Evolutionary conservation across 129 eudicot genomes (phyloP), one percentile per base, ranked within the genome.

Genomic region (Lactuca saligna): DNA sequence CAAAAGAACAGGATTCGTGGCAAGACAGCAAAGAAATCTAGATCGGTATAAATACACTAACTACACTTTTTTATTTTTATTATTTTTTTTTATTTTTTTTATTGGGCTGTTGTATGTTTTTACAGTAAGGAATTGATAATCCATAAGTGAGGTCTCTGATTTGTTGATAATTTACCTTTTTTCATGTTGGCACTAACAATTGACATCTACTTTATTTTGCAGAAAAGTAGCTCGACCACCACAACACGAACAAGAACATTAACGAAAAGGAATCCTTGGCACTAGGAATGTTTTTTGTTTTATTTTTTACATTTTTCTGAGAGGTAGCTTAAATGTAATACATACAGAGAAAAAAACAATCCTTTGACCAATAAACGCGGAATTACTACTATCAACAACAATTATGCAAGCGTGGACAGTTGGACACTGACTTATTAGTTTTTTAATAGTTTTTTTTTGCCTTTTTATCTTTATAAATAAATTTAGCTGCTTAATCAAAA

Each of bases 1-100:
- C 99, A 73, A 49, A 89, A 54, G 80, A 94, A 94, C 86, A 85
- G 97, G 77, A 87, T 94, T 57, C 81, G 97, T 34, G 89, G 86
- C 42, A 89, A 87, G 95, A 60, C 84, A 25, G 29, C 29, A 77
- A 87, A 80, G 94, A 94, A 87, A 79, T 70, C 86, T 17, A 94
- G 80, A 90, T 71, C 87, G 86, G 99, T 94, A 87, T 54, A 7
- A 34, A 29, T 66, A 0, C 48, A 17, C 32, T n/a, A n/a, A n/a
- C n/a, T n/a, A n/a, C n/a, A n/a, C n/a, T n/a, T n/a, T n/a, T n/a
- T n/a, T n/a, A n/a, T n/a, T n/a, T n/a, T n/a, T n/a, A n/a, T n/a
- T n/a, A n/a, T n/a, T n/a, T n/a, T n/a, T n/a, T n/a, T n/a, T n/a
- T n/a, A n/a, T n/a, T n/a, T n/a, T n/a, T 65, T 13, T 35, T 25